phyloP scores from a whole-genome alignment of 176 grass and related monocot genomes.

The Aechmea fasciata region DNA sequence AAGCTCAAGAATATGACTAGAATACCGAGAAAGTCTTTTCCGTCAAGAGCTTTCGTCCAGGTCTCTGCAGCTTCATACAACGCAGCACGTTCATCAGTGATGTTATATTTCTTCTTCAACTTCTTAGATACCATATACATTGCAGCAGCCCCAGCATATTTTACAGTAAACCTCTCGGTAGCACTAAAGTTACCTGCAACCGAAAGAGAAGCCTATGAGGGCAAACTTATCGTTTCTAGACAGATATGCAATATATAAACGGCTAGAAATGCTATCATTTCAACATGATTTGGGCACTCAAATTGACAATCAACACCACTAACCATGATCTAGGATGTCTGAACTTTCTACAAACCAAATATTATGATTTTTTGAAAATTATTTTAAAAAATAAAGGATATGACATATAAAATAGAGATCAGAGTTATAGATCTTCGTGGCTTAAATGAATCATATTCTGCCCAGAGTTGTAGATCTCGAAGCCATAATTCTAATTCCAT shows the following conservation, averaged over 20 bases:
- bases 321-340: too few species aligned
- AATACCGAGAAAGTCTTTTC: conserved; percentile 80
- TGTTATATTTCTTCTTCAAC: conserved; percentile 88
- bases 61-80: conserved; percentile 74
- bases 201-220: not conserved
- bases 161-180: conserved; percentile 62
- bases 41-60: conserved; percentile 70
- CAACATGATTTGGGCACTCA: too few species aligned
- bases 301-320: too few species aligned
- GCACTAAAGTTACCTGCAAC: conserved; percentile 80
- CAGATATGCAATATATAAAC: not conserved
- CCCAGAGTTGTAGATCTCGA: too few species aligned
- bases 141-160: conserved; percentile 79
- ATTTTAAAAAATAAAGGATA: too few species aligned
- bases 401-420: too few species aligned
- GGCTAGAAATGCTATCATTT: not conserved
- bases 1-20: not conserved
- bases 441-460: too few species aligned
- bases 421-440: too few species aligned
- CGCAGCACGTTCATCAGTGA: conserved; percentile 70
- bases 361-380: too few species aligned
- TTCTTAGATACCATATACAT: conserved; percentile 97
- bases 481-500: too few species aligned
- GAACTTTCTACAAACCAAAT: too few species aligned
- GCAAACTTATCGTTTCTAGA: not conserved